A percentile compares a stretch with the other conserved stretches of the same genome.
Conservation (phyloP, 1,139 yeast species). For the Spathaspora sp. region DNA sequence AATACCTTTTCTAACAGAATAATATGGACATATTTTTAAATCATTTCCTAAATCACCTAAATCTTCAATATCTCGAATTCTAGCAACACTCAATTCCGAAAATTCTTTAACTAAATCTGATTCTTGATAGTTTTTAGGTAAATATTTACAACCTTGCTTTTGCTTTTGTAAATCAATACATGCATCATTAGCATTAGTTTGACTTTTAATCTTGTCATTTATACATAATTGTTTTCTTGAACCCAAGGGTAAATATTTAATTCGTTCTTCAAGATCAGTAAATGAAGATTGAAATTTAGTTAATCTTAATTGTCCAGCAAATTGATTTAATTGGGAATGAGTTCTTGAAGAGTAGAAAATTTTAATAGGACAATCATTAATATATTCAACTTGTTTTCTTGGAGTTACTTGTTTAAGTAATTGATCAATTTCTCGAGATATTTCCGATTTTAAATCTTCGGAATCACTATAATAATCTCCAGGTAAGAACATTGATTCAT, state of each 20-base stretch:
- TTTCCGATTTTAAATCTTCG: conserved; percentile 24
- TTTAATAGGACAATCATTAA: conserved; percentile 45
- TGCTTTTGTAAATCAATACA: conserved; percentile 70
- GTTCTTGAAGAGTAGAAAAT: conserved; percentile 78
- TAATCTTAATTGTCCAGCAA: conserved; percentile 67
- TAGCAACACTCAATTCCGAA: conserved; percentile 58
- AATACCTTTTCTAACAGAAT: conserved; percentile 61
- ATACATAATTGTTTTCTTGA: conserved; percentile 88
- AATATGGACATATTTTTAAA: conserved; percentile 76
- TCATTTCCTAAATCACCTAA: conserved; percentile 59
- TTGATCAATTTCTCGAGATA: conserved; percentile 45
- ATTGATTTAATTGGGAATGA: conserved; percentile 85
- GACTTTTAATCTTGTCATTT: conserved; percentile 55
- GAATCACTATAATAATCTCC: conserved; percentile 40
- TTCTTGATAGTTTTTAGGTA: conserved; percentile 35
- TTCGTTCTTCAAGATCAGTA: conserved; percentile 36
- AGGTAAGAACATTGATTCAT: conserved; percentile 28
- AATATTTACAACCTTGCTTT: conserved; percentile 50
- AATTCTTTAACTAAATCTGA: conserved; percentile 45
- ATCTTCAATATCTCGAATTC: conserved; percentile 82
- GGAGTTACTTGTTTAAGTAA: conserved; percentile 40
- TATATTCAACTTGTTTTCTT: conserved; percentile 14
- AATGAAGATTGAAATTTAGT: conserved; percentile 67
- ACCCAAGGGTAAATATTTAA: conserved; percentile 68
- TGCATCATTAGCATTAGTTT: conserved; percentile 70